Evolutionary conservation across 805 yeast genomes (phyloP).

Genomic region (Candida sphagnicola): DNA sequence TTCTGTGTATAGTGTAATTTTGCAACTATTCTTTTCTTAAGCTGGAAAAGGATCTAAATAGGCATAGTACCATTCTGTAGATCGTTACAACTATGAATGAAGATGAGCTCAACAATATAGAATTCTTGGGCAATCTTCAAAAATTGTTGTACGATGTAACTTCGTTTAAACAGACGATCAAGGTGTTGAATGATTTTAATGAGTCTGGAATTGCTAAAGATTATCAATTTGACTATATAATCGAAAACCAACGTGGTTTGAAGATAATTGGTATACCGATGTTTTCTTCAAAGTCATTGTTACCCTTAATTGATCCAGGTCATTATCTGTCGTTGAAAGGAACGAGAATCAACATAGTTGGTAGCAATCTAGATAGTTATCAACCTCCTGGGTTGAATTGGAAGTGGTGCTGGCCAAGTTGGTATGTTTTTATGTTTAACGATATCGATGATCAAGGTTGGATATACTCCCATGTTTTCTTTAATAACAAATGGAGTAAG

Average conservation of each 20-base stretch:
- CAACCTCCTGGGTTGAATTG: constrained; percentile 59
- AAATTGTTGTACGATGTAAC: constrained; percentile 1
- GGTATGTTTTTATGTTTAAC: constrained; percentile 69
- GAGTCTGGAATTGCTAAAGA: neutral
- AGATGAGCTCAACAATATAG: no score
- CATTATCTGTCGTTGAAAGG: constrained; percentile 45
- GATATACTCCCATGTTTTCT: constrained; percentile 58
- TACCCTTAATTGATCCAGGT: constrained; percentile 50
- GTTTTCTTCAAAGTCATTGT: constrained; percentile 41
- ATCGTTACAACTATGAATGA: no score
- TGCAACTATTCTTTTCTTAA: no score
- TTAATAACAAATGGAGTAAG: constrained; percentile 16
- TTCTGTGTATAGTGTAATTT: no score
- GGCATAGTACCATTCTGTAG: no score
- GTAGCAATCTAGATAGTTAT: constrained; percentile 24
- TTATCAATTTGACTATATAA: constrained; percentile 34
- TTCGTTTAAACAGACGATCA: neutral
- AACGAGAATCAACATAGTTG: constrained; percentile 23
- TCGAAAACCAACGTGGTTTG: constrained; percentile 55
- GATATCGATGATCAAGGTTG: constrained; percentile 88
- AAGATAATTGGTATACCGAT: constrained; percentile 50
- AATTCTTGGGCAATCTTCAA: neutral
- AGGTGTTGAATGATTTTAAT: constrained; percentile 6
- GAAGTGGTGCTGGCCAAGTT: constrained; percentile 65
- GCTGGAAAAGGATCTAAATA: no score